Evolutionary conservation across 2,329 filamentous ascomycete genomes (phyloP), one percentile per base, ranked within the genome.

Genomic region (Colletotrichum incanum): DNA sequence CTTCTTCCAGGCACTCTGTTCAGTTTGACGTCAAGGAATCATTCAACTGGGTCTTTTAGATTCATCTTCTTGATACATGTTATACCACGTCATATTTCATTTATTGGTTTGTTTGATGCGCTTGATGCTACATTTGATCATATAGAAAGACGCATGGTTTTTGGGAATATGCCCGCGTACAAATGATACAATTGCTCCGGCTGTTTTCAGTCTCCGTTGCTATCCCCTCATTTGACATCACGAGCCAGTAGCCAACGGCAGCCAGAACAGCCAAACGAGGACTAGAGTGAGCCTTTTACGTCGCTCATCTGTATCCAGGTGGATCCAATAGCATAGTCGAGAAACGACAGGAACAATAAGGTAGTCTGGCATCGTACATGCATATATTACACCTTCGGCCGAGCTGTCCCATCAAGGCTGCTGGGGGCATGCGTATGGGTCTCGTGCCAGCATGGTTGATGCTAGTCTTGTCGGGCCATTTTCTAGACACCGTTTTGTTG

Each of bases 21-120:
- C 70, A 82, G 18, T 92, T 93, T 73, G 86, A 89, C 64, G 90
- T 93, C 50, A 83, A 87, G 77, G 87, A 92, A 76, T 89, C 89
- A 6, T 93, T 93, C 77, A 91, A 87, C 31, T 93, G 91, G 91
- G 84, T 90, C 9, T 92, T 91, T 75, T 92, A 79, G n/a, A 16
- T 37, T 28, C n/a, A 14, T 47, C 34, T 54, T 16, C 45, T 59
- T 9, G 39, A 50, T n/a, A 60, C 43, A 52, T 28, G 41, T 14
- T 26, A 56, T 37, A 50, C 23, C 41, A 47, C 61, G 23, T 63
- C 41, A 5, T 56, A 34, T 58, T 11, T 50, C 55, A 18, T 49
- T 39, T 2, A 9, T 23, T 43, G 12, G 20, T 61, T 39, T 18
- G 39, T 45, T 58, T 54, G 50, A 23, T 28, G 34, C 14, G 16